phyloP scores from a whole-genome alignment of 2,329 filamentous ascomycete species.

The Polytolypa hystricis region DNA sequence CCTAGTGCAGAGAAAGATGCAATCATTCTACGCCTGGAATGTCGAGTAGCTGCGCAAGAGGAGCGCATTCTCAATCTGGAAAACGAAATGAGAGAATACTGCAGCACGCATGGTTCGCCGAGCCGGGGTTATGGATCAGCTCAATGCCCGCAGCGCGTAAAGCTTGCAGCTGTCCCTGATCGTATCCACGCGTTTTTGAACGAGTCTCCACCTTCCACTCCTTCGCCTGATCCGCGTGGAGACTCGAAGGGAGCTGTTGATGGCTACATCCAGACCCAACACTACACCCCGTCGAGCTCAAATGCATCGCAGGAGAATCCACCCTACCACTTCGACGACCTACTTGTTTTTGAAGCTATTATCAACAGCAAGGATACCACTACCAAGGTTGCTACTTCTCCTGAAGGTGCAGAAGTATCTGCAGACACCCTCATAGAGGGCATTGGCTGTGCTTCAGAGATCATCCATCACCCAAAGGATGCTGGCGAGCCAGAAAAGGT shows the following conservation, averaged over 20 bases:
- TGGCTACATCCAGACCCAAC: background rate
- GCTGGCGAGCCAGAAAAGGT: background rate
- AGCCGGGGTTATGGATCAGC: background rate
- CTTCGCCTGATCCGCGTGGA: background rate
- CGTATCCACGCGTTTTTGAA: background rate
- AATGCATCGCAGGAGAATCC: background rate
- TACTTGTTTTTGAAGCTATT: conserved; percentile 1
- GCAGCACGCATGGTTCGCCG: no score
- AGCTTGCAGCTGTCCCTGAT: background rate
- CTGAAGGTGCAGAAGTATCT: background rate
- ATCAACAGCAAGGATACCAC: background rate
- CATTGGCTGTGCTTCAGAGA: conserved; percentile 8
- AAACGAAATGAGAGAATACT: background rate
- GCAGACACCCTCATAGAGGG: conserved; percentile 8
- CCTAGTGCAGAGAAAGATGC: background rate
- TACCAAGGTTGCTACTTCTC: background rate
- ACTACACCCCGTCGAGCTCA: background rate
- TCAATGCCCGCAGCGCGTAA: background rate
- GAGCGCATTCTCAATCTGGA: conserved; percentile 2
- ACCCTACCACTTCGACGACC: conserved; percentile 1
- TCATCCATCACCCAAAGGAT: conserved; percentile 7
- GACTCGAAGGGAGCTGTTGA: background rate
- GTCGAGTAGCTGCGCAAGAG: conserved; percentile 1
- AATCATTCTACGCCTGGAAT: background rate
- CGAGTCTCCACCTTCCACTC: background rate